Base-by-base conservation (phyloP, 2,329 filamentous ascomycete genomes). In the Ceratocystis papillata region DNA sequence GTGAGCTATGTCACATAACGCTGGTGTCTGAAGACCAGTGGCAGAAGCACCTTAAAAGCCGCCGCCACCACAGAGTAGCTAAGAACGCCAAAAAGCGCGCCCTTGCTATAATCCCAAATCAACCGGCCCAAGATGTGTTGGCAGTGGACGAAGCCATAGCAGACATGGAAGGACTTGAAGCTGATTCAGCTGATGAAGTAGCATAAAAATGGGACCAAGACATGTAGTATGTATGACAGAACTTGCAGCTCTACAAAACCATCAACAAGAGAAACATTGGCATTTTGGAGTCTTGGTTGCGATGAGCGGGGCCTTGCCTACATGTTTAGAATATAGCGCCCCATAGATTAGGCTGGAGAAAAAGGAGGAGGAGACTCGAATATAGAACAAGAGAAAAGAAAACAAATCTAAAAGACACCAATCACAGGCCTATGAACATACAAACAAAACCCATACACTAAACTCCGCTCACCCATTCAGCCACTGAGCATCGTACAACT, bases 1-100 rank as follows among this genome's bases (percentile, higher is more conserved):
- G 94, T 72, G 85, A 90, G 2, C 70, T 85, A 0, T 99, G 94
- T 72, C 77, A 90, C 70, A 81, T 82, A 67, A 83, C 84, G 25
- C 75, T 81, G 3, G 73, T 86, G 64, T 83, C 81, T 2, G 82
- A 86, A 69, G 77, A 81, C 67, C 75, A 74, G 1, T 79, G 76
- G 77, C 68, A 73, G 48, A 73, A 75, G 66, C 77, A 79, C 64
- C 67, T 77, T 8, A 75, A 74, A 67, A 74, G 76, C 55, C 68
- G 71, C 8, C 70, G 72, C 17, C 77, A 79, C 64, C 73, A 73
- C 4, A 70, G 74, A 17, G 71, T 72, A 5, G 55, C 73, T 46
- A 75, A 71, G 70, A 76, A 73, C 61, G 64, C 67, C 65, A 76
- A 75, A 65, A 76, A 72, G 65, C 71, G 73, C 44, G 75, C 77